Base-by-base conservation (phyloP, 768 basidiomycete genomes). In the Plicaturopsis crispa region DNA sequence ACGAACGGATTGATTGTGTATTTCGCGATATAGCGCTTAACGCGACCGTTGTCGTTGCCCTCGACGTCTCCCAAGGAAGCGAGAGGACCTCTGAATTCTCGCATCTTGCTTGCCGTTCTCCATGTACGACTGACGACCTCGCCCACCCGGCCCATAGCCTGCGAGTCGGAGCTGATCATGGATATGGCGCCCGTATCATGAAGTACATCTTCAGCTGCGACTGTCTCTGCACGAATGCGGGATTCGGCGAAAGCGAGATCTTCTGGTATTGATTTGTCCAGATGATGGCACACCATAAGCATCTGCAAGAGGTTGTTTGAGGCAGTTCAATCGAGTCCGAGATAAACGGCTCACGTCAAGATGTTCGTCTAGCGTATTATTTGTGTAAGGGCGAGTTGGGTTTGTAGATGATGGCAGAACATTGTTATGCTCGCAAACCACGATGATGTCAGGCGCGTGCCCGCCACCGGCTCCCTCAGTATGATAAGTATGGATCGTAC, bases 201-300 rank as follows among this genome's bases (percentile, higher is more conserved):
- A 21, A 96, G 64, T 13, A 98, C 84, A 54, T 99, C 96, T 58
- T 99, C 96, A 1, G 96, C 96, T 0, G 96, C 96, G 31, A 98
- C 84, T 0, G 96, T 99, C 64, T 98, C 94, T 0, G 79, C 90
- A 24, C 96, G 78, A 50, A 99, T 98, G 24, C 96, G 85, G 6
- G 94, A 97, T 47, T 98, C 93, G 3, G 96, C 94, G 50, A 99
- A 99, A 1, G 85, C 78, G 30, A 97, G 70, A 48, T 99, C 96
- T 63, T 99, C 96, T 1, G 84, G 75, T 47, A 94, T 90, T n/a
- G 70, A 74, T 48, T 69, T 78, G 63, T 96, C 90, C 40, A 99
- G 75, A 59, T 99, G 94, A 57, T 99, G 94, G 58, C 92, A 96
- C n/a, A 97, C 92, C 91, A 98, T 97, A 17, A 98, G 70, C 96